These are phyloP conservation scores for Tritrichomonas musculus DNA, from an alignment of 208 protist genomes.

Conservation along the genomic window DNA sequence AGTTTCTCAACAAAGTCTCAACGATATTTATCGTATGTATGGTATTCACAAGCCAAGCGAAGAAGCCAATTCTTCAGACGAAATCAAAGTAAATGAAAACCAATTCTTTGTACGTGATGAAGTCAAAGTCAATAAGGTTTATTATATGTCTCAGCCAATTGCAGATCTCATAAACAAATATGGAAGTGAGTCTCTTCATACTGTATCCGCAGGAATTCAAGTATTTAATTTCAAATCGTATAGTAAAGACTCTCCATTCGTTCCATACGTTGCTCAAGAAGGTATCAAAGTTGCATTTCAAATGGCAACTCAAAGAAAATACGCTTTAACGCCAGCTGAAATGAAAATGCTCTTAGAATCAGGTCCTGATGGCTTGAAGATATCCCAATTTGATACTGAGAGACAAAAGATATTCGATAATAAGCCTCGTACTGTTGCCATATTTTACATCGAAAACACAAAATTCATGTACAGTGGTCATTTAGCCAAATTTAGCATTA, in stretches of 20 bases:
- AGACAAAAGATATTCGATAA: background rate
- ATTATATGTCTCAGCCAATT: background rate
- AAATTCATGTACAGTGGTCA: background rate
- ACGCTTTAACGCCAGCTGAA: background rate
- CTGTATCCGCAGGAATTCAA: background rate
- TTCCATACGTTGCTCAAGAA: background rate
- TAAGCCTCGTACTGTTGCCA: background rate
- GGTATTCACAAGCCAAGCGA: background rate
- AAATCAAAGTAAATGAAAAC: background rate
- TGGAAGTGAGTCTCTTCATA: background rate
- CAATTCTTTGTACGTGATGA: background rate
- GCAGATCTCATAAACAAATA: background rate
- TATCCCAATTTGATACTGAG: background rate
- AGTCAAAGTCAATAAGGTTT: background rate
- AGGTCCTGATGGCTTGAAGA: background rate
- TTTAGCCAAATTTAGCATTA: background rate
- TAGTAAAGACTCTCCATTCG: background rate
- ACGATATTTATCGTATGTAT: background rate
- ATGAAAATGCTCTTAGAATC: background rate
- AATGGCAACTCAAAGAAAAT: background rate
- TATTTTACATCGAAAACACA: background rate
- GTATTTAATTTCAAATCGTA: background rate
- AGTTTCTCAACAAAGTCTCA: background rate
- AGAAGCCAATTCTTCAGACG: too few relatives aligned
- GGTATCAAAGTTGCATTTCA: background rate